Base-by-base conservation (phyloP, 2,329 filamentous ascomycete genomes). In the Volutella citrinella region DNA sequence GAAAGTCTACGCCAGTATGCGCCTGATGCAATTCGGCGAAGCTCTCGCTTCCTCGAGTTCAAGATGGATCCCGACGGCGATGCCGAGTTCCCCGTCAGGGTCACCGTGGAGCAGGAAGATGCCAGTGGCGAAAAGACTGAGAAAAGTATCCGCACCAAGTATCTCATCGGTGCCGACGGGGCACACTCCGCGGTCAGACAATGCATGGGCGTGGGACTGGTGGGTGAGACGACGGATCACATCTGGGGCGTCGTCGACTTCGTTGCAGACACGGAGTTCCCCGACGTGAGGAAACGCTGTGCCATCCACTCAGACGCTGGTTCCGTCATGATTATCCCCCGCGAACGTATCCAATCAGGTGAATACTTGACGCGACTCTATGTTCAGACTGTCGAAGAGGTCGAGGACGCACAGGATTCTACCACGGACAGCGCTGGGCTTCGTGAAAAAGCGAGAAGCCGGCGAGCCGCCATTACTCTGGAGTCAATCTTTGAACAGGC, bases 401-500 rank as follows among this genome's bases (percentile, higher is more conserved):
- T 35, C 25, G 15, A 21, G 11, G 25, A 33, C 21, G 12, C 17
- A 24, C 5, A 13, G n/a, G 20, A 14, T 24, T 21, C 15, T 6
- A 14, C 8, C 14, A 10, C 29, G 13, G n/a, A n/a, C n/a, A n/a
- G n/a, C n/a, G n/a, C n/a, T n/a, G n/a, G n/a, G n/a, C n/a, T n/a
- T n/a, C 13, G 14, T 12, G 15, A 34, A 28, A 16, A 22, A 28
- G 27, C 28, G 26, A 42, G 30, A 37, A 33, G 27, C 10, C 21
- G 18, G 23, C 15, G 24, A 11, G 13, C 22, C n/a, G n/a, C n/a
- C n/a, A 43, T 49, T 19, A 49, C 45, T 1, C 38, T 43, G 30
- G 73, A 80, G 8, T 79, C 76, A 36, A 76, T 49, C 7, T 36
- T 48, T 3, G 45, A 60, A 4, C 65, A 69, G 0, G 76, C 77